These are phyloP conservation scores for Helicostylum pulchrum DNA, from an alignment of 192 early-diverging fungal species.

Conservation along the genomic window DNA sequence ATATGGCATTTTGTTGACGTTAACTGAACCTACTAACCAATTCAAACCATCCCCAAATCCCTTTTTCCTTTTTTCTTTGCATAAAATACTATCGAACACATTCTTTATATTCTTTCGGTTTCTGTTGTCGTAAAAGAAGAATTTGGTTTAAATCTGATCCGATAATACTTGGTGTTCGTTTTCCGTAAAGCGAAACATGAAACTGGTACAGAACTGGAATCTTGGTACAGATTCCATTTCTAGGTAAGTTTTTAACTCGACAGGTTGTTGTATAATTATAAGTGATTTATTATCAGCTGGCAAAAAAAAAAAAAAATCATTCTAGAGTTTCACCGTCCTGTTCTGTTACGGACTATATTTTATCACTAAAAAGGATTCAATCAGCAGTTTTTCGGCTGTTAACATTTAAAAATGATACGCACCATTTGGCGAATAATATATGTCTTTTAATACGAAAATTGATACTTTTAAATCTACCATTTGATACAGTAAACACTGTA, in stretches of 20 bases:
- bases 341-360: too few species aligned
- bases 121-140: background rate
- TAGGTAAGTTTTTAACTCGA: constrained; percentile 18
- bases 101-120: background rate
- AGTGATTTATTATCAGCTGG: constrained; percentile 22
- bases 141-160: constrained; percentile 3
- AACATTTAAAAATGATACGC: too few species aligned
- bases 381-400: too few species aligned
- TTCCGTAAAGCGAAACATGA: constrained; percentile 21
- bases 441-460: too few species aligned
- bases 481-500: too few species aligned
- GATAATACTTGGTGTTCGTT: constrained; percentile 10
- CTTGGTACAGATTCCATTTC: background rate
- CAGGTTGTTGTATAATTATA: constrained; percentile 15
- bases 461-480: too few species aligned
- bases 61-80: background rate
- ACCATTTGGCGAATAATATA: too few species aligned
- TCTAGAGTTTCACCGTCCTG: too few species aligned
- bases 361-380: too few species aligned
- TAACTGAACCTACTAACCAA: background rate
- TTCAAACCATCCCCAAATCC: background rate
- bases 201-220: constrained; percentile 21
- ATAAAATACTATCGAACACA: constrained; percentile 22
- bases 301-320: constrained; percentile 7
- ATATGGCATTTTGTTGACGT: too few species aligned